Evolutionary conservation across 2,329 filamentous ascomycete genomes (phyloP), one percentile per base, ranked within the genome.

Genomic region (Phialemoniopsis sp.): DNA sequence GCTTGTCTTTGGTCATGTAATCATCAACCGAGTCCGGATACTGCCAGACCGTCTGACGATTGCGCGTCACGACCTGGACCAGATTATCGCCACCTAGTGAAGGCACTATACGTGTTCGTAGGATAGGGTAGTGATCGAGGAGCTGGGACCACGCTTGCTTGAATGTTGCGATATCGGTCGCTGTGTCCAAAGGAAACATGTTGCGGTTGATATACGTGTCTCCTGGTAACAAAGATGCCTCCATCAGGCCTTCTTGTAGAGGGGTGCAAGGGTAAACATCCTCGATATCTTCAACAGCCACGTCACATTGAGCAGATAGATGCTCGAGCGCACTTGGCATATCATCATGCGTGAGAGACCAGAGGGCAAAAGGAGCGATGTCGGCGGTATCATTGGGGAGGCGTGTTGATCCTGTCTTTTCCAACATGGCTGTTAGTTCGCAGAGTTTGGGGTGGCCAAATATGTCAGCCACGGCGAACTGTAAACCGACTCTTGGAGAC

Each of bases 181-280:
- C 39, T 32, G 63, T 56, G 5, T 55, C 48, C 4, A 76, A 54
- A 32, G 64, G 55, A 15, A 72, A 59, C 2, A 75, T 67, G 30
- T 69, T 60, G 45, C 71, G 71, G 3, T 70, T 71, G 3, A 78
- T 64, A 31, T 78, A 80, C 0, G 70, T 67, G 32, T 72, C 73
- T 28, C 63, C 61, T 17, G 69, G 60, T 48, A 72, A 73, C 41
- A 65, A 62, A 3, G 73, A 72, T 5, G 78, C 52, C 1, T 72
- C 70, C 59, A 79, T 69, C 3, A 79, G 62, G 3, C 68, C 72
- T 49, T 76, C 73, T 43, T 80, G 75, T 2, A 76, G 57, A 1
- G 73, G 67, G 0, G 72, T 73, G 54, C 72, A 76, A 2, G 74
- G 73, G 39, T 76, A 79, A 0, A 74, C 53, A 42, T 79, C 73